Conservation (phyloP, 2,329 filamentous ascomycete genomes). For the Ophiostoma populinum region DNA sequence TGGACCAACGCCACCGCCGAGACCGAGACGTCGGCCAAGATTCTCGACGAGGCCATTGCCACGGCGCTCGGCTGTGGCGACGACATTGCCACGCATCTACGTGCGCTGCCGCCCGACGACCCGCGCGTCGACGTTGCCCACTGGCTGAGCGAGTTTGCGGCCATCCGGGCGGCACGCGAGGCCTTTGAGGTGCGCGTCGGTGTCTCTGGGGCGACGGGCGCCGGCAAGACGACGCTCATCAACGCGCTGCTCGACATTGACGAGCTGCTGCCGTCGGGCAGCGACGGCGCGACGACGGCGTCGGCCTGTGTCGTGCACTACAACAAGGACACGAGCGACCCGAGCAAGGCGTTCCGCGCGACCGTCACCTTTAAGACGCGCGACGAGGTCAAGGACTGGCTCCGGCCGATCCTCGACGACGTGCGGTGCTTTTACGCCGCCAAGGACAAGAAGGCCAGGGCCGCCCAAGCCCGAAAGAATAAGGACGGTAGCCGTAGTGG, state of each 20-base stretch:
- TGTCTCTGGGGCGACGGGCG: constrained; percentile 6
- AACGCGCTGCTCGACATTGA: constrained; percentile 7
- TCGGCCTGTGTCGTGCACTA: constrained; percentile 4
- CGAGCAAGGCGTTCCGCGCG: background rate
- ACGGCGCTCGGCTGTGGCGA: background rate
- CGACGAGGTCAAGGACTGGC: background rate
- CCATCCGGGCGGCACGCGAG: background rate
- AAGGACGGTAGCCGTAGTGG: too few relatives aligned
- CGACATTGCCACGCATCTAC: background rate
- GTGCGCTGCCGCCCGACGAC: background rate
- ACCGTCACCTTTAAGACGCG: background rate
- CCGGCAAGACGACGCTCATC: constrained; percentile 7
- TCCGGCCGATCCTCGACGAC: constrained; percentile 1
- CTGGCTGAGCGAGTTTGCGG: constrained; percentile 1
- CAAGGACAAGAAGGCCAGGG: background rate
- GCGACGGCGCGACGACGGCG: constrained; percentile 6
- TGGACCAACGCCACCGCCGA: background rate
- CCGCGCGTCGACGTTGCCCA: background rate
- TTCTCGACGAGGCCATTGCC: constrained; percentile 4
- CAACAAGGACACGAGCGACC: background rate
- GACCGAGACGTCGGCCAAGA: background rate
- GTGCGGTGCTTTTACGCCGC: background rate
- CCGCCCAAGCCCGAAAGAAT: too few relatives aligned
- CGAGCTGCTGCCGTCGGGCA: constrained; percentile 7
- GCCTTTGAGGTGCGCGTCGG: constrained; percentile 3